Evolutionary conservation across 2,329 filamentous ascomycete genomes (phyloP), one percentile per base, ranked within the genome.

Genomic region (Botryotinia globosa): DNA sequence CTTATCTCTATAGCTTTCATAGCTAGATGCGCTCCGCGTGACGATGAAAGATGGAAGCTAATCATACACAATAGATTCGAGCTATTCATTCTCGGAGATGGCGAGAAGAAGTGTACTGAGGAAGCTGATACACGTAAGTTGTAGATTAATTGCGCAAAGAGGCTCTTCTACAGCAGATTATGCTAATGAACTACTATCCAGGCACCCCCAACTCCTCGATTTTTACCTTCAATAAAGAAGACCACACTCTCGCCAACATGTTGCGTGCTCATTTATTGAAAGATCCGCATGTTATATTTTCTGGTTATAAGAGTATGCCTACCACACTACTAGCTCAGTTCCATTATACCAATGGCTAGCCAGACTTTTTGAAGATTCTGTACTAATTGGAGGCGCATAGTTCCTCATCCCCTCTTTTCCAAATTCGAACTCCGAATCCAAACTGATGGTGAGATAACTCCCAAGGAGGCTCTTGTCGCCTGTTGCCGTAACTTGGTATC

Each of bases 181-280:
- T 54, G 18, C 32, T 64, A 51, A 61, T 71, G 34, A 70, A 63
- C 37, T 73, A n/a, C 14, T 56, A 34, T 65, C 58, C 73, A 96
- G 94, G 94, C 80, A 94, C 97, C 81, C 93, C 95, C 34, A 97
- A 97, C 81, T 94, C 93, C n/a, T 92, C 94, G 16, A 92, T 98
- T 83, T 99, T 99, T 85, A 90, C 93, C 73, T 90, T 99, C 83
- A 93, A 94, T 83, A 98, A 98, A 83, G 96, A 99, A 82, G 96
- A 99, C 79, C 95, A 98, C 84, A 98, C 95, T 1, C 88, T 99
- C 39, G 96, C 91, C 78, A 98, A 99, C 82, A 87, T 99, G 72
- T 87, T 99, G 72, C 89, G 92, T 65, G 91, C 93, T 79, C 93
- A 95, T 79, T 91, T 99, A 73, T 90, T 96, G 84, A 90, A 92